Base-by-base conservation (phyloP, 2,329 filamentous ascomycete genomes). In the Cryphonectria radicalis region DNA sequence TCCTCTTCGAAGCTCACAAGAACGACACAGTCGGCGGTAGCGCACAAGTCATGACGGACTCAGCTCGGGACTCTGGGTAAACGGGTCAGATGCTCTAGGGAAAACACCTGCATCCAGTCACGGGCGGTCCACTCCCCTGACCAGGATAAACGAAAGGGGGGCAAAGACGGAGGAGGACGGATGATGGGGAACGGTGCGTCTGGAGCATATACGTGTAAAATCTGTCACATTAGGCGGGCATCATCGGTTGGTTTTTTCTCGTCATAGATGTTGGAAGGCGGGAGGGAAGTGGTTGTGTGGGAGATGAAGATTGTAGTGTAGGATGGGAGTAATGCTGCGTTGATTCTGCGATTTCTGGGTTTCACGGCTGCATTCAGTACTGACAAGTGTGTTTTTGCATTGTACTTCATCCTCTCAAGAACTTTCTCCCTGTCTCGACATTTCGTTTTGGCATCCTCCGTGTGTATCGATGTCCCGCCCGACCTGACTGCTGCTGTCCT, bases 141-240 rank as follows among this genome's bases (percentile, higher is more conserved):
- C 46, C 55, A 53, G 65, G 63, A 64, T 25, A 59, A 63, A 60
- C 66, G 46, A 70, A 64, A 43, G 60, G 70, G 70, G 67, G 65
- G 70, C 60, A 46, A 70, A 73, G 69, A 71, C 28, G 71, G 70
- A 73, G 78, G 78, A 77, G 77, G 63, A 43, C 63, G 57, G 66
- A 55, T 67, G 68, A 35, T 35, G 37, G 37, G 59, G 57, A 28
- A n/a, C 43, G 35, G 67, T 55, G 62, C 69, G 63, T 71, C 43
- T 67, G 74, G 74, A 78, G 74, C 75, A 79, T 77, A 80, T 81
- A 82, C 81, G 81, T 85, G 85, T 87, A 87, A 81, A 86, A 84
- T 85, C 40, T 86, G 81, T 84, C 80, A 80, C 80, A 83, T 82
- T 81, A 80, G 78, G 80, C 79, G 78, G 78, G 77, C 77, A 78